A percentile compares a stretch with the other conserved stretches of the same genome.
These are phyloP conservation scores for Scedosporium apiospermum DNA, from an alignment of 2,329 filamentous ascomycete species.

Conservation along the genomic window DNA sequence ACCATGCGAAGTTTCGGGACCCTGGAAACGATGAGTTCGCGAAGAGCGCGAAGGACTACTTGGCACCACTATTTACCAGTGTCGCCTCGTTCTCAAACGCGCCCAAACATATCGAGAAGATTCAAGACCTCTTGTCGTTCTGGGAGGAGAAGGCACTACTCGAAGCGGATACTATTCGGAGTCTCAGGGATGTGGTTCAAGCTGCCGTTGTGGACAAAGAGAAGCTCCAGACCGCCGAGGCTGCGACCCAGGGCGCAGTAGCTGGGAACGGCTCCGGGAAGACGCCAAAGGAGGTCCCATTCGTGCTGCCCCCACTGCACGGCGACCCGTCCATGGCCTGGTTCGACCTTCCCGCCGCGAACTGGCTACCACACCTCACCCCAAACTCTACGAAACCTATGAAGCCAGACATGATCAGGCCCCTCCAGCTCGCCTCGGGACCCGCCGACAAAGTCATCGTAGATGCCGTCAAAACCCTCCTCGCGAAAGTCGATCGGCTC, in stretches of 20 bases:
- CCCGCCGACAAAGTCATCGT: constrained; percentile 58
- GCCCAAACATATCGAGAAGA: constrained; percentile 56
- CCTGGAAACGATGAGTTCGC: constrained; percentile 43
- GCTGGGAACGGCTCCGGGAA: constrained; percentile 11
- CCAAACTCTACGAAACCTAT: constrained; percentile 69
- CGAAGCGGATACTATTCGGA: constrained; percentile 37
- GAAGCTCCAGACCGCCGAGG: constrained; percentile 11
- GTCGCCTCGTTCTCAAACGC: constrained; percentile 48
- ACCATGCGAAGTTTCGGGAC: constrained; percentile 51
- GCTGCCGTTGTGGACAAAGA: constrained; percentile 19
- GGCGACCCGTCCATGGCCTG: constrained; percentile 65
- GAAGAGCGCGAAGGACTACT: constrained; percentile 44
- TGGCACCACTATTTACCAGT: constrained; percentile 53
- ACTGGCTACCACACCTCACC: constrained; percentile 69
- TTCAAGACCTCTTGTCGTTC: constrained; percentile 53
- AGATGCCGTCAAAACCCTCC: constrained; percentile 58
- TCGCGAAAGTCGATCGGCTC: constrained; percentile 60
- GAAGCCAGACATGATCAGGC: constrained; percentile 59
- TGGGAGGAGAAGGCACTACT: constrained; percentile 65
- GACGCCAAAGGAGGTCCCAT: constrained; percentile 49
- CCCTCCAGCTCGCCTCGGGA: constrained; percentile 59
- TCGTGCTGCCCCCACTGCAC: constrained; percentile 64
- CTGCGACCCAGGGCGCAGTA: constrained; percentile 13
- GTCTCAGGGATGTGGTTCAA: constrained; percentile 49
- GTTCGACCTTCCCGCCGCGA: constrained; percentile 75